phyloP scores from a whole-genome alignment of 2,329 filamentous ascomycete genomes.

The Aaosphaeria pasadenensis region DNA sequence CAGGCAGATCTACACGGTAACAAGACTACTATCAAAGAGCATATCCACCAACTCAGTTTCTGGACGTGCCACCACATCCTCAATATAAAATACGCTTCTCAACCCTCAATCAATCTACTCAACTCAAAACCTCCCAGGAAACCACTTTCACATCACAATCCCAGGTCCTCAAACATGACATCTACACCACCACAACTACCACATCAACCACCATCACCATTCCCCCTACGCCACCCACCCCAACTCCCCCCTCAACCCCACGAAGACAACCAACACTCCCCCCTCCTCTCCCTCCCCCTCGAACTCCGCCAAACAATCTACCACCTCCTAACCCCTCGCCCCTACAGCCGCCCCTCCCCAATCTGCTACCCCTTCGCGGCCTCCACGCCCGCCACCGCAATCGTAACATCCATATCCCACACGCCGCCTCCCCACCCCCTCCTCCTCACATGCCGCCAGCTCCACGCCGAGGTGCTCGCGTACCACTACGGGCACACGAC shows the following conservation, averaged over 20 bases:
- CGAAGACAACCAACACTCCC: slow-evolving; percentile 1
- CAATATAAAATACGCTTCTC: too few relatives aligned
- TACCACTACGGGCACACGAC: background rate
- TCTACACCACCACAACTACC: background rate
- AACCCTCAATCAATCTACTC: too few relatives aligned
- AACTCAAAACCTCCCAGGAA: background rate
- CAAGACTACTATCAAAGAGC: too few relatives aligned
- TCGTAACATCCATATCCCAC: background rate
- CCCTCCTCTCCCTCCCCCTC: slow-evolving; percentile 2
- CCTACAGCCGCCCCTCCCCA: background rate
- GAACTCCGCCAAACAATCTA: slow-evolving; percentile 4
- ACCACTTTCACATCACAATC: background rate
- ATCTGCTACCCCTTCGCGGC: background rate
- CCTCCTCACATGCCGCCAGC: background rate
- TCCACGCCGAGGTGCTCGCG: background rate
- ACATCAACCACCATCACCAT: background rate
- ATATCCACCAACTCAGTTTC: too few relatives aligned
- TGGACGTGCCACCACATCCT: too few relatives aligned
- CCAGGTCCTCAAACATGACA: background rate
- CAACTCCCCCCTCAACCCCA: slow-evolving; percentile 2
- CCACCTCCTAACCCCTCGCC: background rate
- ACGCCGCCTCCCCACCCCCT: background rate
- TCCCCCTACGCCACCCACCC: background rate
- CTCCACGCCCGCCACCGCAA: background rate
- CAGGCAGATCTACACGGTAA: too few relatives aligned